Percentiles rank a stretch among this genome's conserved stretches.
These are phyloP conservation scores for Lactifluus rugatus DNA, from an alignment of 768 basidiomycete species.

Conservation along the genomic window DNA sequence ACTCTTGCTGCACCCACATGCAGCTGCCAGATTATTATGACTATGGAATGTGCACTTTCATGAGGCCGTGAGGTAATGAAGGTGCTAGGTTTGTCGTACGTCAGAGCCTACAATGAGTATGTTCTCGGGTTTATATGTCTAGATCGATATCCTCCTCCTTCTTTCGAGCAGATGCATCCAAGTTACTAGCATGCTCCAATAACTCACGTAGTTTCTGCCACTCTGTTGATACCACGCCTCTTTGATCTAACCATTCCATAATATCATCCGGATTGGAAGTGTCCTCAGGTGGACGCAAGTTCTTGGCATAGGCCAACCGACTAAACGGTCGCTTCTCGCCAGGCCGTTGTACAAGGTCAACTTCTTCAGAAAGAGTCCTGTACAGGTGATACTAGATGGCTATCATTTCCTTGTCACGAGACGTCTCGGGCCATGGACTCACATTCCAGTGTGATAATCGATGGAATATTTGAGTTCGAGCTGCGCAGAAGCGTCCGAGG, in stretches of 20 bases:
- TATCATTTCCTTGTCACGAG: not conserved
- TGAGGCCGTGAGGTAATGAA: not conserved
- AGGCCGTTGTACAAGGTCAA: slow-evolving; percentile 40
- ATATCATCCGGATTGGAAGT: slow-evolving; percentile 65
- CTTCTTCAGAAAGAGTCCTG: slow-evolving; percentile 44
- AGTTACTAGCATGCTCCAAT: slow-evolving; percentile 62
- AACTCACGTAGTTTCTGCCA: slow-evolving; percentile 63
- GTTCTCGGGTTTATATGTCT: not conserved
- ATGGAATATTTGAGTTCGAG: slow-evolving; percentile 58
- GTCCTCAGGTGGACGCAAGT: slow-evolving; percentile 53
- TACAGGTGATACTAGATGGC: slow-evolving; percentile 52
- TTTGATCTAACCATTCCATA: slow-evolving; percentile 71
- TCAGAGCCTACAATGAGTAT: not conserved
- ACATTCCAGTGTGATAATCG: slow-evolving; percentile 81
- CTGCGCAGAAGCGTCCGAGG: slow-evolving; percentile 75
- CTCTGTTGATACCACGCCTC: slow-evolving; percentile 54
- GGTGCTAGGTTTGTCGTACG: not conserved
- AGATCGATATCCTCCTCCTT: slow-evolving; percentile 32
- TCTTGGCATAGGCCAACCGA: slow-evolving; percentile 43
- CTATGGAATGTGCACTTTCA: too few species aligned
- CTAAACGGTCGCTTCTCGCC: slow-evolving; percentile 40
- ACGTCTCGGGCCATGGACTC: slow-evolving; percentile 17
- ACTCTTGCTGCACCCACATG: too few species aligned
- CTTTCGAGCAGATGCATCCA: slow-evolving; percentile 44
- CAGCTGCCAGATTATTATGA: too few species aligned